These are phyloP conservation scores for Sphagnum fallax DNA, from an alignment of 228 moss, liverwort and hornwort species.

Conservation along the genomic window DNA sequence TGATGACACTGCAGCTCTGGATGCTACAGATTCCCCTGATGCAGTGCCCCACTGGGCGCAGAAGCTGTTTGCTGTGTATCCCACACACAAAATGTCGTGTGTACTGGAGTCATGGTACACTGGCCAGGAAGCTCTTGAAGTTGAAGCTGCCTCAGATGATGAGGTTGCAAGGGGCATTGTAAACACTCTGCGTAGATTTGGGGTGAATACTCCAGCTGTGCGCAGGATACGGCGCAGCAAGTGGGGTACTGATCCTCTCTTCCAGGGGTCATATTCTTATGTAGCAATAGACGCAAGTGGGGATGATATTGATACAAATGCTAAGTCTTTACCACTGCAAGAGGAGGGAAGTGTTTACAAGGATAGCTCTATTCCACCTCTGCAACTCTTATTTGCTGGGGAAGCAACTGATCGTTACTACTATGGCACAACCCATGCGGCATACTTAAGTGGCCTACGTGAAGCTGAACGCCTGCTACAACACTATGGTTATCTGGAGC, in stretches of 20 bases:
- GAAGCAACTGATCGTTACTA: constrained; percentile 30
- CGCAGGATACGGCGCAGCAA: constrained; percentile 11
- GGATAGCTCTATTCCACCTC: constrained; percentile 2
- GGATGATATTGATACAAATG: constrained; percentile 21
- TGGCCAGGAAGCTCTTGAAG: constrained; percentile 20
- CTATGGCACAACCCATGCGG: constrained; percentile 34
- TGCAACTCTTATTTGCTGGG: constrained; percentile 32
- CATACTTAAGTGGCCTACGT: constrained; percentile 30
- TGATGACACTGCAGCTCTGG: constrained; percentile 1
- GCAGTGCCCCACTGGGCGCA: constrained; percentile 15
- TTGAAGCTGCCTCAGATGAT: constrained; percentile 19
- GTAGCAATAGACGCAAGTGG: constrained; percentile 23
- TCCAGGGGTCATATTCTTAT: constrained; percentile 30
- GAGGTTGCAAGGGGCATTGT: constrained; percentile 18
- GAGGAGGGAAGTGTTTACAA: background rate
- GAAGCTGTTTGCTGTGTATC: constrained; percentile 16
- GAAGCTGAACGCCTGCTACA: constrained; percentile 31
- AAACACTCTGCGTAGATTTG: constrained; percentile 14
- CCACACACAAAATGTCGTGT: constrained; percentile 25
- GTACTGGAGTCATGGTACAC: constrained; percentile 23
- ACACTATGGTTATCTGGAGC: constrained; percentile 8
- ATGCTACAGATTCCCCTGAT: background rate
- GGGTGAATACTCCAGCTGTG: constrained; percentile 7
- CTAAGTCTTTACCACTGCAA: constrained; percentile 21
- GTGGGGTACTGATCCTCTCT: constrained; percentile 27